phyloP scores from a whole-genome alignment of 1,284 basidiomycete genomes.

The Tylopilus sp. region DNA sequence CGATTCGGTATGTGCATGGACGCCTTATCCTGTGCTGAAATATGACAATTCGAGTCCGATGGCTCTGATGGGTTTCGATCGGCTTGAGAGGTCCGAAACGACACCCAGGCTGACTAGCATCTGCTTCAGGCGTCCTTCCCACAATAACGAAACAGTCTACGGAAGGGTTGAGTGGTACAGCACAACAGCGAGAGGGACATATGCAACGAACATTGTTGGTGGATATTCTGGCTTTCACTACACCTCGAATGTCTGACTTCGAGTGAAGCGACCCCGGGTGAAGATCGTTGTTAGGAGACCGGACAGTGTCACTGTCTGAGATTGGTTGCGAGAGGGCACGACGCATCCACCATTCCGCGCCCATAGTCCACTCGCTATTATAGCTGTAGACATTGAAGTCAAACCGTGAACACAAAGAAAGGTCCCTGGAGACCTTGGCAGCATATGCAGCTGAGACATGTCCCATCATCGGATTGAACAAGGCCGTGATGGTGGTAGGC shows the following conservation, averaged over 20 bases:
- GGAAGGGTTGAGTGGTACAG: conserved; percentile 10
- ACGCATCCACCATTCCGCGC: conserved; percentile 91
- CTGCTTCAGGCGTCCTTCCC: conserved; percentile 90
- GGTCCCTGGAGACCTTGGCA: conserved; percentile 79
- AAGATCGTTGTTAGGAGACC: neutral
- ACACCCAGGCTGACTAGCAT: conserved; percentile 88
- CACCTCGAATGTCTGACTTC: conserved; percentile 59
- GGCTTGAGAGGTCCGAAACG: conserved; percentile 81
- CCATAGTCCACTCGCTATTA: conserved; percentile 93
- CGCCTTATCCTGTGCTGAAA: conserved; percentile 68
- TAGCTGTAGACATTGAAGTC: conserved; percentile 98
- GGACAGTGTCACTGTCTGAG: conserved; percentile 9
- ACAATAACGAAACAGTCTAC: conserved; percentile 85
- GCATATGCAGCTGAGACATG: conserved; percentile 92
- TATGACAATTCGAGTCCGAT: conserved; percentile 91
- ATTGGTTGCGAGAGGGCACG: conserved; percentile 33
- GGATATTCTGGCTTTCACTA: conserved; percentile 86
- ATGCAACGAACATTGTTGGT: conserved; percentile 71
- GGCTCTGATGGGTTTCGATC: conserved; percentile 79
- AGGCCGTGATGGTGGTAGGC: conserved; percentile 90
- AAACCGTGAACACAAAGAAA: conserved; percentile 88
- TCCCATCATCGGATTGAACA: conserved; percentile 96
- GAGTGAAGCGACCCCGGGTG: conserved; percentile 11
- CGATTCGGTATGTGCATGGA: neutral
- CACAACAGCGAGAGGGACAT: neutral